Evolutionary conservation across 768 basidiomycete species (phyloP), one percentile per base, ranked within the genome.

Genomic region (Leccinum longicurvipes): DNA sequence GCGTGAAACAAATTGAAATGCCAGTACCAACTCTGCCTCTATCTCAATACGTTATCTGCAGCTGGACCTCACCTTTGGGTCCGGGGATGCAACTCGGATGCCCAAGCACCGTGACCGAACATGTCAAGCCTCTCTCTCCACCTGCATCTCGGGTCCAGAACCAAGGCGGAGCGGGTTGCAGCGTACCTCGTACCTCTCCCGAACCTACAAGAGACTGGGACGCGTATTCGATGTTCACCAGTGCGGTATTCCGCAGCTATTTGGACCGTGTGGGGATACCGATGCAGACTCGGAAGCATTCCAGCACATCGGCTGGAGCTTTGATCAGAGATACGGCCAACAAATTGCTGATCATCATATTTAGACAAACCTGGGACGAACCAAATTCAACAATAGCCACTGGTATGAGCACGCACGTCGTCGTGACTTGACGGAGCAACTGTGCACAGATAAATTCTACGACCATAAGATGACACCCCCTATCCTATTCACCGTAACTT

Each of bases 171-270:
- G 79, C 7, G 72, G 34, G 34, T 6, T 36, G 15, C 84, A 11
- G 73, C 75, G 4, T 73, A 82, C 21, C 75, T 86, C 14, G 73
- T 87, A 0, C 82, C 79, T 3, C 72, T 74, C 6, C 55, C 67
- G 10, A 60, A 63, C 19, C 0, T 11, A 39, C 36, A 11, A 39
- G 39, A 71, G 73, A 6, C 24, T 86, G 85, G 83, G 81, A 79
- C 63, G 81, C 81, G 0, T 76, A 81, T 60, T 72, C 74, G 17
- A 59, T 84, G 15, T 83, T 78, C 60, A 85, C 84, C 3, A 77
- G 80, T 47, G 28, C 47, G 21, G 44, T 11, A 21, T 15, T 23
- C 47, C 44, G n/a, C n/a, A 34, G 7, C 7, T 39, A n/a, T 39
- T 2, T 39, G 8, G 9, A n/a, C 36, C n/a, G 17, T 36, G 36